phyloP scores from a whole-genome alignment of 73 alveolate genomes.

The Symbiodinium pilosum region DNA sequence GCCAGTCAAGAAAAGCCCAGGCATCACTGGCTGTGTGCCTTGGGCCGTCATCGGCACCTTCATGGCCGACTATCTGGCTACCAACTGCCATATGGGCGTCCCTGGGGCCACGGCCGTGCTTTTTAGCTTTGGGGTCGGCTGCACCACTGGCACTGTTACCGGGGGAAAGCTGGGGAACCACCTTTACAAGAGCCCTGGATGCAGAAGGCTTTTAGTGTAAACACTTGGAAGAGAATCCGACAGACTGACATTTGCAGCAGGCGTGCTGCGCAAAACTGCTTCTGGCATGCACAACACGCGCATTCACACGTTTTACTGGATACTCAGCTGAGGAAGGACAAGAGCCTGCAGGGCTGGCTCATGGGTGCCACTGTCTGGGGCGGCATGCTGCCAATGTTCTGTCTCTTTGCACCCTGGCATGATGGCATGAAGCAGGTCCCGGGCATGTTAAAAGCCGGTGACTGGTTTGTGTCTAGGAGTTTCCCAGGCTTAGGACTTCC shows the following conservation, averaged over 20 bases:
- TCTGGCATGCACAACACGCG: too few relatives aligned
- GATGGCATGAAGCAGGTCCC: too few relatives aligned
- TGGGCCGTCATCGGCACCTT: slow-evolving; percentile 92
- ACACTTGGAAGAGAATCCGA: too few relatives aligned
- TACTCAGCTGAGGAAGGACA: too few relatives aligned
- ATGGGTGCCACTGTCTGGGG: slow-evolving; percentile 61
- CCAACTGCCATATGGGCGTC: slow-evolving; percentile 58
- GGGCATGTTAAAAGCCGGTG: too few relatives aligned
- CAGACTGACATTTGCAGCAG: too few relatives aligned
- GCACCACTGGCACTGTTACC: slow-evolving; percentile 29
- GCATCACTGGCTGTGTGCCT: slow-evolving; percentile 61
- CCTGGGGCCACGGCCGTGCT: slow-evolving; percentile 66
- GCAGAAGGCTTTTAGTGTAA: too few relatives aligned
- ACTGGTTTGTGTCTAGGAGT: too few relatives aligned
- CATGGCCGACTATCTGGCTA: slow-evolving; percentile 78
- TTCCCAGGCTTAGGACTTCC: too few relatives aligned
- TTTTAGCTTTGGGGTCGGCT: slow-evolving; percentile 73
- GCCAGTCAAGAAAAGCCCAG: too few relatives aligned
- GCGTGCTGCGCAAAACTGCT: too few relatives aligned
- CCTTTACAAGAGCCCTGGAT: slow-evolving; percentile 78
- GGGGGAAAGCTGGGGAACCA: slow-evolving; percentile 79
- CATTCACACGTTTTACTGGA: too few relatives aligned
- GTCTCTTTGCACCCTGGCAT: slow-evolving; percentile 43
- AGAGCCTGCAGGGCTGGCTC: slow-evolving; percentile 67
- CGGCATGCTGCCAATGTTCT: slow-evolving; percentile 77